Percentiles rank a stretch among this genome's conserved stretches.
Evolutionary conservation across 192 early-diverging fungal genomes (phyloP).

Genomic region (Martensiomyces pterosporus): DNA sequence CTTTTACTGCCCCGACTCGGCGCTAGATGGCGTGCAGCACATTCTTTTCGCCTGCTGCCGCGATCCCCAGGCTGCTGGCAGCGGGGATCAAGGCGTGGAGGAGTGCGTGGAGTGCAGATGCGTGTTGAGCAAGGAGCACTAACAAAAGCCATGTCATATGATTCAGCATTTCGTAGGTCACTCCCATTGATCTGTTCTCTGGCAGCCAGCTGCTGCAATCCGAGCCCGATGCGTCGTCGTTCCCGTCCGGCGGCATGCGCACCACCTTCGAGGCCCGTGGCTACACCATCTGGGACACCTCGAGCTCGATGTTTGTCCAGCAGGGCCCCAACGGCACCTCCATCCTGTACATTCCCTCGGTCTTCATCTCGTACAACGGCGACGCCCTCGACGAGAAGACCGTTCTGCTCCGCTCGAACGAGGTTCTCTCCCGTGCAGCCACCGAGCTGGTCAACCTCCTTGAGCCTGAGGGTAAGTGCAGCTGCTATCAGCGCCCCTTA

Average conservation of each 20-base stretch:
- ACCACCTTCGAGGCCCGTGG: constrained; percentile 98
- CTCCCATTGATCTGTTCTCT: constrained; percentile 93
- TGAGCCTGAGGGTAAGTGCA: constrained; percentile 50
- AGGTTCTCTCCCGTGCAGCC: constrained; percentile 77
- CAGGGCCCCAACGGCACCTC: constrained; percentile 86
- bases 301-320: constrained; percentile 93
- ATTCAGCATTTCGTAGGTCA: constrained; percentile 13
- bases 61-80: no score
- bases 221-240: constrained; percentile 99
- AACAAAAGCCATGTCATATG: constrained; percentile 5
- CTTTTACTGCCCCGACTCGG: no score
- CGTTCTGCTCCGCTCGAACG: constrained; percentile 87
- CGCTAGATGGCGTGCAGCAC: no score
- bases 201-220: constrained; percentile 96
- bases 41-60: no score
- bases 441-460: constrained; percentile 78
- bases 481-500: no score
- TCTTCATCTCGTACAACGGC: constrained; percentile 99
- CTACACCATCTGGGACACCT: constrained; percentile 99
- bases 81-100: background rate
- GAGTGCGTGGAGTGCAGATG: background rate
- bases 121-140: no score
- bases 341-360: constrained; percentile 94
- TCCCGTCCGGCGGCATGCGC: constrained; percentile 98
- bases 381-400: constrained; percentile 99